Evolutionary conservation across 2,329 filamentous ascomycete genomes (phyloP), one percentile per base, ranked within the genome.

Genomic region (Pyricularia grisea): DNA sequence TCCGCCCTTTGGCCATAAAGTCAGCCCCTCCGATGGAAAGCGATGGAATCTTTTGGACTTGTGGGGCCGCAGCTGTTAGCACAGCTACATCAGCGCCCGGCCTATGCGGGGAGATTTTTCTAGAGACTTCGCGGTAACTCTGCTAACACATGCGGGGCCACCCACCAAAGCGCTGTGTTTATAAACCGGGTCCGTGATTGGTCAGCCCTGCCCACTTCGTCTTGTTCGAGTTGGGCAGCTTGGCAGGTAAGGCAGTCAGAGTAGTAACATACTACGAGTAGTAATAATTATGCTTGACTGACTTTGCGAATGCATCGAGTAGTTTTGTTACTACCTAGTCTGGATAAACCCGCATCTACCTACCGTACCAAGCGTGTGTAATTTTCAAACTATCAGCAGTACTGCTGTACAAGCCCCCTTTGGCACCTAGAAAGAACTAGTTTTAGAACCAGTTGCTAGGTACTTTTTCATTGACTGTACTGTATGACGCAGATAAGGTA

Each of bases 21-120:
- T 68, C 67, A 68, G 67, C 67, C 58, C 67, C 67, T 63, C 67
- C 67, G 67, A 68, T 68, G 67, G 67, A 68, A 68, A 33, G 28
- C 58, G 23, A 68, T 68, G 67, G 67, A 68, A 68, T 68, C 31
- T 63, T 36, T 68, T 68, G 42, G 67, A 68, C 42, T 25, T 61
- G 25, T 60, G 67, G 60, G 67, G 67, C 67, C 61, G 67, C 55
- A 31, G 27, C 11, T 50, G 58, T 50, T 64, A 68, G 7, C 9
- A 61, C 55, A n/a, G 58, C 27, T 42, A 64, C 67, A 27, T 36
- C 12, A 9, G 11, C 17, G 10, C 3, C 25, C 23, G 28, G 17
- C 6, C 25, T 28, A 27, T 30, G 27, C 23, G 30, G 66, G 36
- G 31, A 17, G 36, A 20, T 4, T 42, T 28, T 50, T 50, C 33